These are phyloP conservation scores for Miscanthus lutarioriparius DNA, from an alignment of 176 grass and related monocot species.

Conservation along the genomic window DNA sequence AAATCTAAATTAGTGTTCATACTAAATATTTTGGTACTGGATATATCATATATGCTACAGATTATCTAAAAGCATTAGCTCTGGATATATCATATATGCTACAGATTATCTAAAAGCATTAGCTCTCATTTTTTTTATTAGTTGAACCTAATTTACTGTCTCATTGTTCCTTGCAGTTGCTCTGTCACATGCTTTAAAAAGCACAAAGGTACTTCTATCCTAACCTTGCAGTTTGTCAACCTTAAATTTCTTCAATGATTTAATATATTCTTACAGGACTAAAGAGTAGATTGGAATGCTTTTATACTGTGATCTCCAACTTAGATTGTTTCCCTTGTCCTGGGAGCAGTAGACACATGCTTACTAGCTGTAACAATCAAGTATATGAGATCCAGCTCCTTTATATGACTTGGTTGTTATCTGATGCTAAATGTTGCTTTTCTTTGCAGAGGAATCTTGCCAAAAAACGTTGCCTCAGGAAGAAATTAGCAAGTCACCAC, in stretches of 20 bases:
- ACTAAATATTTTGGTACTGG: slow-evolving; percentile 4
- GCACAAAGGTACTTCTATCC: slow-evolving; percentile 79
- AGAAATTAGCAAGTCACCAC: slow-evolving; percentile 44
- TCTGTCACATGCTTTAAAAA: slow-evolving; percentile 92
- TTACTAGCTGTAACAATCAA: slow-evolving; percentile 20
- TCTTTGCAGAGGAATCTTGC: slow-evolving; percentile 59
- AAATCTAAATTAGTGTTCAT: slow-evolving; percentile 29
- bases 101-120: not conserved
- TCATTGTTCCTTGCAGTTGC: slow-evolving; percentile 66
- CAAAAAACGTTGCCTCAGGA: slow-evolving; percentile 43
- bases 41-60: slow-evolving; percentile 4
- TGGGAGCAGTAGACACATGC: not conserved
- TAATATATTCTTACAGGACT: not conserved
- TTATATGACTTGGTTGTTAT: slow-evolving; percentile 7
- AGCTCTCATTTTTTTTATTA: slow-evolving; percentile 1
- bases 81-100: slow-evolving; percentile 11
- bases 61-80: not conserved
- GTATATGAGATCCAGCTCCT: not conserved
- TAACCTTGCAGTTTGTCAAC: not conserved
- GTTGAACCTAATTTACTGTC: slow-evolving; percentile 23
- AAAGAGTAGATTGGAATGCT: not conserved
- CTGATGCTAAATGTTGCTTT: slow-evolving; percentile 33
- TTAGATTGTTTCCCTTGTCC: not conserved
- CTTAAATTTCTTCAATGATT: not conserved
- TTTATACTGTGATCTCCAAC: not conserved